These are phyloP conservation scores for Picochlorum sp. DNA, from an alignment of 139 green algal species.

Conservation along the genomic window DNA sequence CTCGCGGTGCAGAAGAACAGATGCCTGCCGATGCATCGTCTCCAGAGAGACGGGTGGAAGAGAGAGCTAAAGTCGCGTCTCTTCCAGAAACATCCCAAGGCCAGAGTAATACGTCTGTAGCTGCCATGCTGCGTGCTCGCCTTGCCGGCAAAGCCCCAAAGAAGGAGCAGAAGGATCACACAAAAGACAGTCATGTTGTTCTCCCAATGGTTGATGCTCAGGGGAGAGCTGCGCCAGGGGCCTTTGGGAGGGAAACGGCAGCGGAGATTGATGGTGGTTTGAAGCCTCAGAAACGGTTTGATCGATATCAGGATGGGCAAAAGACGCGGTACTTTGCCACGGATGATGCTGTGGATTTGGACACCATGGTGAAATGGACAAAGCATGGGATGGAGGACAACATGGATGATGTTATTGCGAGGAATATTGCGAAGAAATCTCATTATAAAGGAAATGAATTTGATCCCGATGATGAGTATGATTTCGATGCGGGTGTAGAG, in stretches of 20 bases:
- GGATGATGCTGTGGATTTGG: slow-evolving; percentile 65
- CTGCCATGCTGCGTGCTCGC: slow-evolving; percentile 45
- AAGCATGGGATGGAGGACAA: slow-evolving; percentile 46
- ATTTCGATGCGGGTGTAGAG: slow-evolving; percentile 82
- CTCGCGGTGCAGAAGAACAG: slow-evolving; percentile 2
- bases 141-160: slow-evolving; percentile 33
- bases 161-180: background rate
- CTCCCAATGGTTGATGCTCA: slow-evolving; percentile 63
- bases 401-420: slow-evolving; percentile 63
- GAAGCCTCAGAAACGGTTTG: slow-evolving; percentile 18
- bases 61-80: too few species aligned
- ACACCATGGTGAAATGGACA: slow-evolving; percentile 66
- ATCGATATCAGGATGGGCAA: slow-evolving; percentile 61
- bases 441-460: slow-evolving; percentile 23
- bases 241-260: slow-evolving; percentile 66
- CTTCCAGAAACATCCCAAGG: background rate
- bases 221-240: slow-evolving; percentile 61
- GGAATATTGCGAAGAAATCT: slow-evolving; percentile 52
- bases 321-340: slow-evolving; percentile 73
- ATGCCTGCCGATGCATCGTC: background rate
- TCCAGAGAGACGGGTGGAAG: slow-evolving; percentile 4
- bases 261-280: slow-evolving; percentile 3
- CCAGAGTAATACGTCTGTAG: slow-evolving; percentile 43
- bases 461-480: slow-evolving; percentile 87
- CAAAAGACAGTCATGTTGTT: slow-evolving; percentile 26